Conservation (phyloP, 2,329 filamentous ascomycete genomes). For the Moelleriella libera region DNA sequence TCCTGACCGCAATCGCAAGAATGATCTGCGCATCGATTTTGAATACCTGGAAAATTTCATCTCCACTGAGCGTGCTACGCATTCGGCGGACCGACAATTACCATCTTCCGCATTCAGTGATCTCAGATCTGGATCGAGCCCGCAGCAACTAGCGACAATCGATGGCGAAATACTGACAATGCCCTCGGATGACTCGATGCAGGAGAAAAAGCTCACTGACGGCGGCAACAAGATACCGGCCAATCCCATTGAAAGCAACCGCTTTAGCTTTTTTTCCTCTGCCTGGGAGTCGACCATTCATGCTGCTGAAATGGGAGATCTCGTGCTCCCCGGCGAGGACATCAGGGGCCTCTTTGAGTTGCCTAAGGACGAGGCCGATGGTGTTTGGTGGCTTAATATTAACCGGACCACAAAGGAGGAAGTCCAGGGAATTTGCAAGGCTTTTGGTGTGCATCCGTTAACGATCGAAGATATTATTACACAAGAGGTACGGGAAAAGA, state of each 20-base stretch:
- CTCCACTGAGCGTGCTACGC: constrained; percentile 38
- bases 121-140: constrained; percentile 13
- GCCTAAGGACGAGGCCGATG: constrained; percentile 49
- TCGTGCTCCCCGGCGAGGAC: constrained; percentile 79
- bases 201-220: constrained; percentile 31
- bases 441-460: constrained; percentile 88
- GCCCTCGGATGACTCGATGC: constrained; percentile 28
- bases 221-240: constrained; percentile 22
- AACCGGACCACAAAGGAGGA: constrained; percentile 83
- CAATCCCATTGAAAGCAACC: constrained; percentile 47
- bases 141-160: constrained; percentile 28
- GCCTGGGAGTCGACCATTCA: constrained; percentile 89
- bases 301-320: constrained; percentile 72
- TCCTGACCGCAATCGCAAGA: constrained; percentile 50
- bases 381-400: constrained; percentile 98
- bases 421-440: constrained; percentile 74
- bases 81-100: constrained; percentile 33
- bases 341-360: constrained; percentile 74
- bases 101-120: constrained; percentile 20
- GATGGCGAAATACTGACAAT: constrained; percentile 45
- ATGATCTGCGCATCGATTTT: constrained; percentile 76
- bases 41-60: constrained; percentile 92
- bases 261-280: constrained; percentile 95
- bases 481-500: constrained; percentile 94
- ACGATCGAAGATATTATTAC: constrained; percentile 94